A percentile compares a stretch with the other conserved stretches of the same genome.
phyloP scores from a whole-genome alignment of 148 eudicot genomes.

The Polygonum aviculare region DNA sequence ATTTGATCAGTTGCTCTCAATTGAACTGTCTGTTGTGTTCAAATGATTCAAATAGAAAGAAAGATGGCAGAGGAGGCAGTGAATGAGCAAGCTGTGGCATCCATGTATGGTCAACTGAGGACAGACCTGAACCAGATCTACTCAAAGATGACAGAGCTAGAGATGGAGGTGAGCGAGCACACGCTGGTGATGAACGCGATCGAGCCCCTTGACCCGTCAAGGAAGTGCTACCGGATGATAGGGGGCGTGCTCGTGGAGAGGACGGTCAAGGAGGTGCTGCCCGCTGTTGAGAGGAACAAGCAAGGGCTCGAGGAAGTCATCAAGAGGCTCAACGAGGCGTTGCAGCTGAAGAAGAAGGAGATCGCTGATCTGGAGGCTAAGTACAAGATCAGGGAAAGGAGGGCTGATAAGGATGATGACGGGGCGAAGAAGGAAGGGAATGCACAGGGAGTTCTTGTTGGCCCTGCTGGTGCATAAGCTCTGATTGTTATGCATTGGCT shows the following conservation, averaged over 20 bases:
- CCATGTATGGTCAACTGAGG: slow-evolving; percentile 63
- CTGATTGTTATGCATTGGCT: not conserved
- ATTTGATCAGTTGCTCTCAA: no score
- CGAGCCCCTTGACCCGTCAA: slow-evolving; percentile 70
- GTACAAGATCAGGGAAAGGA: slow-evolving; percentile 71
- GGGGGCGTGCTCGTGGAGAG: slow-evolving; percentile 96
- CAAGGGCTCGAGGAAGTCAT: slow-evolving; percentile 86
- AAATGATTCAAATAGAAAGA: no score
- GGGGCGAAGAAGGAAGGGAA: slow-evolving; percentile 60
- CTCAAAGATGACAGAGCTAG: slow-evolving; percentile 88
- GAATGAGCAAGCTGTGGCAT: slow-evolving; percentile 86
- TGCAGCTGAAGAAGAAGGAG: slow-evolving; percentile 81
- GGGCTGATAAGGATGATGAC: slow-evolving; percentile 52
- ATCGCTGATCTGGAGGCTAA: slow-evolving; percentile 69
- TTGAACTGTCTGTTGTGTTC: no score
- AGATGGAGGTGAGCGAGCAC: slow-evolving; percentile 93
- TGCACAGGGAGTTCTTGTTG: slow-evolving; percentile 93
- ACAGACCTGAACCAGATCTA: slow-evolving; percentile 71
- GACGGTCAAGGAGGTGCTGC: slow-evolving; percentile 81
- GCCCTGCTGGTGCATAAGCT: slow-evolving; percentile 50
- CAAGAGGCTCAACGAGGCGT: slow-evolving; percentile 58
- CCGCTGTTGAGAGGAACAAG: slow-evolving; percentile 81
- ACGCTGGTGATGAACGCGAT: slow-evolving; percentile 79
- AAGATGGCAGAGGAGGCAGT: slow-evolving; percentile 56
- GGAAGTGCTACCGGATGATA: slow-evolving; percentile 87